Base-by-base conservation (phyloP, 2,329 filamentous ascomycete species). In the Botryotinia narcissicola region DNA sequence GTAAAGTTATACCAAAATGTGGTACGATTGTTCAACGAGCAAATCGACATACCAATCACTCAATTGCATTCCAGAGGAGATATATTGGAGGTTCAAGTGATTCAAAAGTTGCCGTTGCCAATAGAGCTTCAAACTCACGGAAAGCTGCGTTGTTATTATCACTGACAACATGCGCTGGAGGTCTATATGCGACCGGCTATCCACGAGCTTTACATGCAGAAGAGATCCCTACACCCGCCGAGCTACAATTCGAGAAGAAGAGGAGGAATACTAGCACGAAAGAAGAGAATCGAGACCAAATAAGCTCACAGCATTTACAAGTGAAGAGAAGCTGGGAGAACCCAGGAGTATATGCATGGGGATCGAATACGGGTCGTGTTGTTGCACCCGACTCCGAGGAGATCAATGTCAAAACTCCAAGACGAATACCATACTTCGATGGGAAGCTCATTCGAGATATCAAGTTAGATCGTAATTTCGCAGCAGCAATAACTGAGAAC, bases 281-380 rank as follows among this genome's bases (percentile, higher is more conserved):
- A 76, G 93, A 95, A 81, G 91, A 94, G 76, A 91, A 91, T 75
- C 84, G 92, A 73, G 92, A 94, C 72, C 83, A 92, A 73, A 89
- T 97, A 78, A 95, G 92, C 80, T 93, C 92, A 18, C 93, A 97
- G 81, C 94, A 97, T 83, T 84, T 93, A 9, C 95, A 98, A 84
- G 92, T 97, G 74, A 94, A 93, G 84, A 90, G 89, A 80, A 97
- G 93, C 82, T 90, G 88, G 87, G 89, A 90, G 82, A 91, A 93
- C 74, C 95, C 96, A 0, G 96, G 95, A 2, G 92, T 98, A 0
- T 98, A 97, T 83, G 90, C 92, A 8, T 99, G 96, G 95, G 96
- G 96, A 0, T 94, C 92, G 29, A 99, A 99, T 79, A 85, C 86
- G 25, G 93, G 94, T 74, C 88, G 88, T 78, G 95, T 97, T n/a